A percentile compares a stretch with the other conserved stretches of the same genome.
Conservation (phyloP, 495 filamentous ascomycete genomes). For the Sporormia fimetaria region DNA sequence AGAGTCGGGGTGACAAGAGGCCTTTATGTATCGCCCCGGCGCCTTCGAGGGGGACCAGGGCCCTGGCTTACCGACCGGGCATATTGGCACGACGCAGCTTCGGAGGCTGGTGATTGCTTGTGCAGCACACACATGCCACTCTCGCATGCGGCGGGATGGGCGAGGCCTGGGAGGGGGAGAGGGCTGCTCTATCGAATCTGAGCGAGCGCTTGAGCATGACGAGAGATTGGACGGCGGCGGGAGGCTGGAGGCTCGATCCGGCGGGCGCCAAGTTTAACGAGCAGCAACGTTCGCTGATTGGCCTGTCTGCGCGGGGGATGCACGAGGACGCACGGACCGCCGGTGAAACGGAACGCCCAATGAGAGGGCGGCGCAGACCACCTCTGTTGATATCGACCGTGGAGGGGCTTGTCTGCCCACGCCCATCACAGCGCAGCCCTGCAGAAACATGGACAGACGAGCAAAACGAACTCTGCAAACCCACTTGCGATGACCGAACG, state of each 20-base stretch:
- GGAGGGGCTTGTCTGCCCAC: conserved; percentile 12
- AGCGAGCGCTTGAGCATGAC: conserved; percentile 21
- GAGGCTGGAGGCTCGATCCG: conserved; percentile 9
- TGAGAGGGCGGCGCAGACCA: not conserved
- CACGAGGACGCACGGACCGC: conserved; percentile 9
- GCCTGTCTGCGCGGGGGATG: conserved; percentile 5
- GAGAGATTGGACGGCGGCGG: conserved; percentile 14
- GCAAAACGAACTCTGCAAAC: not conserved
- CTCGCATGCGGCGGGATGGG: conserved; percentile 6
- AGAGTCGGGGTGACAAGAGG: conserved; percentile 15
- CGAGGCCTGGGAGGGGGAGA: not conserved
- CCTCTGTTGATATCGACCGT: conserved; percentile 13
- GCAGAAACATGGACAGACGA: conserved; percentile 7
- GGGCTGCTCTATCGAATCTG: conserved; percentile 9
- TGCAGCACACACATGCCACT: conserved; percentile 7
- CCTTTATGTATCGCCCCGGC: conserved; percentile 19
- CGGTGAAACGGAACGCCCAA: conserved; percentile 18
- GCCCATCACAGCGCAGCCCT: conserved; percentile 26
- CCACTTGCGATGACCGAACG: not conserved
- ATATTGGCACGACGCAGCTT: conserved; percentile 13
- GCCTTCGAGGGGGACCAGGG: not conserved
- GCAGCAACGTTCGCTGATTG: conserved; percentile 19
- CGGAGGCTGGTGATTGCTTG: conserved; percentile 20
- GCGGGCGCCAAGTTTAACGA: conserved; percentile 11
- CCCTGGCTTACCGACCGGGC: conserved; percentile 19